Base-by-base conservation (phyloP, 2,329 filamentous ascomycete species). In the Chaetomium strumarium region DNA sequence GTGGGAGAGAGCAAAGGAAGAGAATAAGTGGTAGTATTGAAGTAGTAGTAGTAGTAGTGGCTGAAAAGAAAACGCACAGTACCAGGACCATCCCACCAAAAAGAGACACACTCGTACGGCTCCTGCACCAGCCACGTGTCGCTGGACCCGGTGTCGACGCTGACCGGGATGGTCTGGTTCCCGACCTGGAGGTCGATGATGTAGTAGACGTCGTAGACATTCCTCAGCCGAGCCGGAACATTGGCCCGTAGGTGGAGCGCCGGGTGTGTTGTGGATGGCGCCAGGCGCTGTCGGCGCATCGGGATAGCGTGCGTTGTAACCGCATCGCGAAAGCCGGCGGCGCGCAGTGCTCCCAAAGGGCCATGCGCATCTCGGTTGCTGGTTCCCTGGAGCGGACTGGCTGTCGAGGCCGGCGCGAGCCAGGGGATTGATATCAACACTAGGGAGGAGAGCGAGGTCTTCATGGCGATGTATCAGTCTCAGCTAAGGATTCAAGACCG, bases 91-190 rank as follows among this genome's bases (percentile, higher is more conserved):
- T 42, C 46, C n/a, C 39, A 56, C 49, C 50, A 58, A 14, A 53
- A 57, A 2, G 51, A 48, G 6, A 61, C 53, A 19, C 62, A 64
- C n/a, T 53, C 43, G 17, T 61, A 60, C 5, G 56, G 58, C 31
- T 58, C 47, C 38, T 58, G 53, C 17, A 64, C 54, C 24, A 64
- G 47, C 62, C 62, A 64, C 0, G 62, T 64, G 37, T 64, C 62
- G 51, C 56, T 58, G 3, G 64, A 66, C 1, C 64, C 64, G 1
- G 64, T 66, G 42, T 66, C 64, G 14, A 66, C 47, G 30, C 60
- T 62, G 10, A 66, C 56, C 0, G 62, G 57, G 14, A 66, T 51
- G 3, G 45, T 62, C 43, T 64, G 57, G 41, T 55, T 56, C 7
- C 63, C 63, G 2, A 66, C 55, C 0, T 39, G 34, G 19, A 66